Evolutionary conservation across 306 rosid species (phyloP), one percentile per base, ranked within the genome.

Genomic region (Carpinus fangiana): DNA sequence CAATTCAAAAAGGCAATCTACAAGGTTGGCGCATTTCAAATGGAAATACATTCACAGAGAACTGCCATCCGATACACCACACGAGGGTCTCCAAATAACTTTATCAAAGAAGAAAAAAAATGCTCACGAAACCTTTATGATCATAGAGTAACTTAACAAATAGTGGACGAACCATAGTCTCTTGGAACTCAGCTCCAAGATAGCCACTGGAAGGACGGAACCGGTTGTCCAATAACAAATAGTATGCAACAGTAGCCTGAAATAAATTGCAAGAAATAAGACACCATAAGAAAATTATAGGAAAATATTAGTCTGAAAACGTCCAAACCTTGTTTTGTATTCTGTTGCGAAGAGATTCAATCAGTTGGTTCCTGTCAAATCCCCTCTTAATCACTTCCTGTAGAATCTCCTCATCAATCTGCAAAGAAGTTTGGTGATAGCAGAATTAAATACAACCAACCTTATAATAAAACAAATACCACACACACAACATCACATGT

Each of bases 211-310:
- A 89, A 78, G 88, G 92, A 72, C 97, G 91, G 71, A 88, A 94
- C 21, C 92, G 92, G 36, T 88, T 88, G 80, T 93, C 98, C 90
- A 92, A 60, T 76, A 92, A 73, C 86, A 92, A 85, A 81, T 92
- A 90, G 82, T 94, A 94, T 38, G 98, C 90, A 28, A 94, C 97
- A 21, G 98, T 94, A 79, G 90, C 98, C 98, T 94, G 94, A 82
- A 86, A 90, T 77, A 69, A 45, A 74, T 23, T 57, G 60, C 73
- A 60, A 28, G 75, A 51, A 75, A 60, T 80, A 36, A 88, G 86
- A 80, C 26, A 52, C 53, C 60, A 73, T 65, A 20, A 17, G 38
- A 53, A 72, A 77, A 68, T 31, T 20, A 41, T 2, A 34, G 47
- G 47, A 11, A 69, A 47, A 82, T 60, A 59, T 31, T 36, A 72